Base-by-base conservation (phyloP, 768 basidiomycete species). In the Trametes punicea region DNA sequence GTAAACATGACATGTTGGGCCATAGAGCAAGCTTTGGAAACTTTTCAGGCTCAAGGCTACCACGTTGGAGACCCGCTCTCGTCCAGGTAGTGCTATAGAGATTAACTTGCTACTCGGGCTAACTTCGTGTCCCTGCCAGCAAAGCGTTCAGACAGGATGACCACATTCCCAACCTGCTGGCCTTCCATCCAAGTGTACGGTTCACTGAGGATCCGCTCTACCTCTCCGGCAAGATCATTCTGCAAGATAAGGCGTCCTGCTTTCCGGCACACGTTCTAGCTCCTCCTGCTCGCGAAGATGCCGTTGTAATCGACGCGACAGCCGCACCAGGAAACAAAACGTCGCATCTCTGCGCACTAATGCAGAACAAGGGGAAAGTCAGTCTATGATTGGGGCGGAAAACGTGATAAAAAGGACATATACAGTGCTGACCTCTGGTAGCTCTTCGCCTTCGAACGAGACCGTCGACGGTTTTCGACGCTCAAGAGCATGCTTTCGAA, bases 261-360 rank as follows among this genome's bases (percentile, higher is more conserved):
- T 93, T 99, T 70, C 93, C 97, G 16, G 93, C 96, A 0, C 75
- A 84, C 56, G 81, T 98, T 6, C 82, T 99, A n/a, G 79, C 84
- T 20, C 89, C 91, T 39, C 87, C 86, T 10, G 71, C 75, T 2
- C 69, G 66, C 18, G 75, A 81, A 20, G 69, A 76, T 38, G 71
- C 74, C 51, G 75, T 80, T 44, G 90, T 93, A 27, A 88, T 98
- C 36, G 96, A 98, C 70, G 94, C 93, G 11, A 98, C 94, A 10
- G 89, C 94, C 36, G 97, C 97, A 1, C 97, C 97, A 0, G 97
- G 97, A 0, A 99, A 99, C 74, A 99, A 99, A 74, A 98, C 97
- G 2, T 89, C 93, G 7, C 93, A 96, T 70, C 72, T 98, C 21
- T 89, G 90, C 62, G 92, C 94, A 21, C 74, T 98, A 40, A 92